These are phyloP conservation scores for Pseudogymnoascus sp. DNA, from an alignment of 2,329 filamentous ascomycete genomes.

Conservation along the genomic window DNA sequence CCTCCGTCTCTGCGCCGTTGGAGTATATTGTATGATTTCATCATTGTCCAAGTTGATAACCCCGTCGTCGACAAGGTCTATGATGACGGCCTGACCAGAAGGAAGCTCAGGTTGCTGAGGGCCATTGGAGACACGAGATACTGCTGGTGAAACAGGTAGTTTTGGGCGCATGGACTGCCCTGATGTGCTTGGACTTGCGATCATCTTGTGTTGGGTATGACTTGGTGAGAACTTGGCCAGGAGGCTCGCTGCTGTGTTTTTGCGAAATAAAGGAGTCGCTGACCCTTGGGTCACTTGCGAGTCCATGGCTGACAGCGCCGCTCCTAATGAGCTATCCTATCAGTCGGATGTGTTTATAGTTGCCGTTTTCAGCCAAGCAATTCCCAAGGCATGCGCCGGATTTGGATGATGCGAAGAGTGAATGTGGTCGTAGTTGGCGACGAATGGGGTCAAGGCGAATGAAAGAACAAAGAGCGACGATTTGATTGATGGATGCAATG, in stretches of 20 bases:
- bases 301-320: background rate
- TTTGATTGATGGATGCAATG: background rate
- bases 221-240: slow-evolving; percentile 23
- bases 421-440: background rate
- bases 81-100: background rate
- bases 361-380: background rate
- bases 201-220: slow-evolving; percentile 24
- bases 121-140: background rate
- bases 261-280: slow-evolving; percentile 2
- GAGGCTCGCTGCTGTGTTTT: slow-evolving; percentile 20
- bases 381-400: background rate
- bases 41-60: background rate
- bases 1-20: background rate
- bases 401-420: background rate
- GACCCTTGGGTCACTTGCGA: background rate
- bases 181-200: slow-evolving; percentile 2
- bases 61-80: background rate
- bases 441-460: background rate
- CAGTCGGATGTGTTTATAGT: background rate
- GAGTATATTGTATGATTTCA: slow-evolving; percentile 6
- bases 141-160: background rate
- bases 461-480: background rate
- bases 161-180: background rate
- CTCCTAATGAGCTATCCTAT: background rate
- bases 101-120: background rate